Percentiles rank a stretch among this genome's conserved stretches.
These are phyloP conservation scores for Phragmites australis DNA, from an alignment of 176 grass and related monocot genomes.

Conservation along the genomic window DNA sequence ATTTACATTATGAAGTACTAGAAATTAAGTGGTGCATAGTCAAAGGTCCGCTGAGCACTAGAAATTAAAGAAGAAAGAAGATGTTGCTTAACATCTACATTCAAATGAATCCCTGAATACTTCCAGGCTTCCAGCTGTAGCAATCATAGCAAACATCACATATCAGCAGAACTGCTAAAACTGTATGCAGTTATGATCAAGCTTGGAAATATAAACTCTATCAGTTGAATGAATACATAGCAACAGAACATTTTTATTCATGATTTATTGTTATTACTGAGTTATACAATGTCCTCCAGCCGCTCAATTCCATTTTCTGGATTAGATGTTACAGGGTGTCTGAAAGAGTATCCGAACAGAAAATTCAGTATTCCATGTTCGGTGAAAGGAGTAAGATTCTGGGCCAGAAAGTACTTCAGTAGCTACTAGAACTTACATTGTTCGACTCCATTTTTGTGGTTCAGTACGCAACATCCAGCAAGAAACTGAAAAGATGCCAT, in stretches of 20 bases:
- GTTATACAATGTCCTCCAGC: neutral
- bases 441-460: neutral
- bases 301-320: neutral
- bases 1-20: neutral
- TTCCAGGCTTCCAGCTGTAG: constrained; percentile 56
- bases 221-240: neutral
- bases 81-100: constrained; percentile 7
- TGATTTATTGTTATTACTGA: neutral
- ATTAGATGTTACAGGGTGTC: neutral
- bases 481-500: too few species aligned
- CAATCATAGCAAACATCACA: constrained; percentile 22
- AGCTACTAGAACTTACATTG: neutral
- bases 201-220: constrained; percentile 3
- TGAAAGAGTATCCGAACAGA: neutral
- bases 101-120: neutral
- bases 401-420: neutral
- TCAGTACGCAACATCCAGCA: neutral
- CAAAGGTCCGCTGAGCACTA: neutral
- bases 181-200: neutral
- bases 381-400: too few species aligned
- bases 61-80: neutral
- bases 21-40: constrained; percentile 1
- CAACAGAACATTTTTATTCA: neutral
- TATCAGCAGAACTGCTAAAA: constrained; percentile 5
- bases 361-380: neutral